Evolutionary conservation across 139 green algal genomes (phyloP), one percentile per base, ranked within the genome.

Genomic region (Chlorella vulgaris): DNA sequence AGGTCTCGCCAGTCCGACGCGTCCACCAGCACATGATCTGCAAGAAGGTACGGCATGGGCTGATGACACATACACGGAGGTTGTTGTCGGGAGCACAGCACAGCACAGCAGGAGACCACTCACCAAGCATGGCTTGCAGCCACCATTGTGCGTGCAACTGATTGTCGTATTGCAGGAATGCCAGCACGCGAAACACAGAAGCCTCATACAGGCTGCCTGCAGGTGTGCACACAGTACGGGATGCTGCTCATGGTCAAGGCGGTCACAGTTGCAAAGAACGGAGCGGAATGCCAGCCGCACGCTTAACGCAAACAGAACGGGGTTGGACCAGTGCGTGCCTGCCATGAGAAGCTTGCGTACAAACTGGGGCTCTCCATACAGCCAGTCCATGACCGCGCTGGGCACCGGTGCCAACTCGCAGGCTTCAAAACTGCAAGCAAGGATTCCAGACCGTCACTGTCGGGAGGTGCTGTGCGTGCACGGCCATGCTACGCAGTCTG

Each of bases 11-110:
- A 80, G 58, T 80, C 58, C 18, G n/a, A 36, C 18, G n/a, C 26
- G n/a, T 80, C 74, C 13, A 36, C 0, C 58, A 71, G 55, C 39
- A 70, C 26, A 55, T 80, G 74, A 26, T 70, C 74, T 80, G 74
- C 38, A 69, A 26, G 19, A 43, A 31, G 28, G 8, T 7, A 68
- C 29, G 5, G 61, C 29, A 19, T 5, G 62, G 62, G 62, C 10
- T 40, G 62, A 24, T 29, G 29, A 1, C 31, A 15, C 10, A n/a
- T n/a, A n/a, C n/a, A n/a, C n/a, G n/a, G n/a, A n/a, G n/a, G n/a
- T n/a, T n/a, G n/a, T n/a, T n/a, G n/a, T n/a, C n/a, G n/a, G n/a
- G n/a, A n/a, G n/a, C n/a, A n/a, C n/a, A n/a, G n/a, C n/a, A n/a
- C n/a, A n/a, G n/a, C n/a, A n/a, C n/a, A n/a, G n/a, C n/a, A n/a